These are phyloP conservation scores for Microsporum ferrugineum DNA, from an alignment of 2,329 filamentous ascomycete species.

Conservation along the genomic window DNA sequence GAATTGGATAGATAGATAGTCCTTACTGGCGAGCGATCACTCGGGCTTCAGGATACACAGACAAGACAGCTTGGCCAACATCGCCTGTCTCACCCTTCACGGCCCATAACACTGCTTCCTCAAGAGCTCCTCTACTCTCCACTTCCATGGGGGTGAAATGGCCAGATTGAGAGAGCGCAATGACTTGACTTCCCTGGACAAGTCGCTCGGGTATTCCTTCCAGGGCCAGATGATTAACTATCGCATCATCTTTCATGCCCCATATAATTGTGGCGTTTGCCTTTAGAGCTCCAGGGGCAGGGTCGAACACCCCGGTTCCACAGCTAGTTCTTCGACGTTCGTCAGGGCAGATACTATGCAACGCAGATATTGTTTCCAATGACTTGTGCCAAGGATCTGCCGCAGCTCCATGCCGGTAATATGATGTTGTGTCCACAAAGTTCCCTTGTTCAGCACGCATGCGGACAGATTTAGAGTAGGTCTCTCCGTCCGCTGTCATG, in stretches of 20 bases:
- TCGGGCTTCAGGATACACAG: slow-evolving; percentile 25
- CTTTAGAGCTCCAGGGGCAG: slow-evolving; percentile 38
- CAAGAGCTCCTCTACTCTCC: slow-evolving; percentile 33
- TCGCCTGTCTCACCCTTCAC: slow-evolving; percentile 28
- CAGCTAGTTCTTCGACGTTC: slow-evolving; percentile 25
- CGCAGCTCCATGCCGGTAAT: slow-evolving; percentile 44
- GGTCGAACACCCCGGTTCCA: slow-evolving; percentile 35
- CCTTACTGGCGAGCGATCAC: slow-evolving; percentile 24
- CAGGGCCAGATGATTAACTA: slow-evolving; percentile 39
- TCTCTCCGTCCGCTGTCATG: slow-evolving; percentile 20
- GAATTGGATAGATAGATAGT: background rate
- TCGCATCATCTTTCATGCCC: slow-evolving; percentile 42
- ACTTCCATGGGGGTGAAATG: slow-evolving; percentile 45
- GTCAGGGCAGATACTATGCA: slow-evolving; percentile 33
- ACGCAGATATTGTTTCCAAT: slow-evolving; percentile 37
- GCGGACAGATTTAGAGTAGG: slow-evolving; percentile 34
- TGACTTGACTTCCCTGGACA: slow-evolving; percentile 38
- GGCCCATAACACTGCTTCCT: slow-evolving; percentile 32
- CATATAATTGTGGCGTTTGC: slow-evolving; percentile 44
- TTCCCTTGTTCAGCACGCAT: slow-evolving; percentile 32
- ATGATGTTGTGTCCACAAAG: slow-evolving; percentile 41
- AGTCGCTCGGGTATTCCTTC: slow-evolving; percentile 45
- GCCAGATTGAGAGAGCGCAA: slow-evolving; percentile 39
- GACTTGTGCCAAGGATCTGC: slow-evolving; percentile 41
- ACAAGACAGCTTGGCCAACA: slow-evolving; percentile 21